Evolutionary conservation across 1,284 basidiomycete species (phyloP).

Genomic region (Ceratobasidium sp.): DNA sequence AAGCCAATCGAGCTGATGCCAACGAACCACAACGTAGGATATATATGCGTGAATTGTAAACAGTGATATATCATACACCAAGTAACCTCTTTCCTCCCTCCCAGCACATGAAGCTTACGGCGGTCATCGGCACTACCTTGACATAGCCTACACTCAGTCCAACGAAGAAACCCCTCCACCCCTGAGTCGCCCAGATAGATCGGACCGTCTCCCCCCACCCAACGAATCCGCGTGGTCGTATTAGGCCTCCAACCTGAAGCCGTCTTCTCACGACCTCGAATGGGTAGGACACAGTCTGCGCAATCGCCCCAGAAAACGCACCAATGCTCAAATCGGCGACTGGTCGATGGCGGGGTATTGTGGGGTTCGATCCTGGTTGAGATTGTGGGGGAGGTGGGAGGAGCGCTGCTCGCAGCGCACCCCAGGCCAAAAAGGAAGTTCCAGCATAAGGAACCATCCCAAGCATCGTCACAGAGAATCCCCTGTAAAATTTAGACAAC

Average conservation of each 20-base stretch:
- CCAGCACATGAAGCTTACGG: constrained; percentile 80
- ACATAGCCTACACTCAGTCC: constrained; percentile 93
- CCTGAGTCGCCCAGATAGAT: constrained; percentile 70
- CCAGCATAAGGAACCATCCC: constrained; percentile 98
- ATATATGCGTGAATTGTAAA: neutral
- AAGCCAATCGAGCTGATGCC: neutral
- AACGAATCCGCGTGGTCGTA: constrained; percentile 71
- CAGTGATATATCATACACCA: constrained; percentile 51
- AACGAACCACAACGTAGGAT: no score
- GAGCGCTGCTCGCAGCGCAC: constrained; percentile 74
- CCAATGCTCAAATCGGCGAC: constrained; percentile 73
- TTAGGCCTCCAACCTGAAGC: constrained; percentile 95
- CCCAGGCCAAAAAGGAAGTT: constrained; percentile 94
- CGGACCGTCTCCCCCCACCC: constrained; percentile 78
- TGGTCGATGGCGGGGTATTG: constrained; percentile 56
- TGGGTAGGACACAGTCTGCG: constrained; percentile 94
- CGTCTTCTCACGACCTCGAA: constrained; percentile 93
- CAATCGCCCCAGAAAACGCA: constrained; percentile 86
- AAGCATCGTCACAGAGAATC: constrained; percentile 87
- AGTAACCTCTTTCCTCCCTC: constrained; percentile 71
- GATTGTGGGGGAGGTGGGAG: constrained; percentile 53
- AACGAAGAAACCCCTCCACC: constrained; percentile 91
- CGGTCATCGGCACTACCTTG: constrained; percentile 98
- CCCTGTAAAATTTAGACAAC: constrained; percentile 91
- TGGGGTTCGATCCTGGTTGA: constrained; percentile 51